Evolutionary conservation across 73 alveolate species (phyloP).

Genomic region (Stentor roeselii): DNA sequence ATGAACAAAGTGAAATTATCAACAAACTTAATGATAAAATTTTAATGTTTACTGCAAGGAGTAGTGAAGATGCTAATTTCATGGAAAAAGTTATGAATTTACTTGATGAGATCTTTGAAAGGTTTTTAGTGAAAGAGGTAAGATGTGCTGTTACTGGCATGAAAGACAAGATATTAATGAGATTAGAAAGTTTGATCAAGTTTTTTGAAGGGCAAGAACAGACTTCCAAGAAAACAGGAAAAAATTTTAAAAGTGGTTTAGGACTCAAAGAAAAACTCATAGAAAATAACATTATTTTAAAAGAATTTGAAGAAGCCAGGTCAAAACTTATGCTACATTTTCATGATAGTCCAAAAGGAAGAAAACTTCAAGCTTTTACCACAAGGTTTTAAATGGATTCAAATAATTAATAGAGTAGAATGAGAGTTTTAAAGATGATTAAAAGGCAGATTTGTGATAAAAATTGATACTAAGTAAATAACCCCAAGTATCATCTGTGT

Average conservation of each 20-base stretch:
- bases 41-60: neutral
- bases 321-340: neutral
- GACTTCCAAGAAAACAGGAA: neutral
- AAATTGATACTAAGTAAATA: no score
- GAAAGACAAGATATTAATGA: neutral
- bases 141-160: no score
- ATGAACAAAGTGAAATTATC: neutral
- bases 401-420: no score
- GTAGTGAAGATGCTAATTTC: neutral
- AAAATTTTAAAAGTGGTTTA: neutral
- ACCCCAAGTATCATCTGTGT: no score
- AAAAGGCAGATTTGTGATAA: no score
- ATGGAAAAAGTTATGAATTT: neutral
- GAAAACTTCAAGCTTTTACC: no score
- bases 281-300: neutral
- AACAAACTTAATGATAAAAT: neutral
- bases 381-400: no score
- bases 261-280: neutral
- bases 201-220: neutral
- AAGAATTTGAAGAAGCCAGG: slow-evolving; percentile 5
- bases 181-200: neutral
- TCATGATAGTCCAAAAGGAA: neutral
- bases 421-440: no score
- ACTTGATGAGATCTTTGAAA: neutral
- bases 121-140: no score